Evolutionary conservation across 169 alveolate genomes (phyloP).

Genomic region (Plasmodium chabaudi): DNA sequence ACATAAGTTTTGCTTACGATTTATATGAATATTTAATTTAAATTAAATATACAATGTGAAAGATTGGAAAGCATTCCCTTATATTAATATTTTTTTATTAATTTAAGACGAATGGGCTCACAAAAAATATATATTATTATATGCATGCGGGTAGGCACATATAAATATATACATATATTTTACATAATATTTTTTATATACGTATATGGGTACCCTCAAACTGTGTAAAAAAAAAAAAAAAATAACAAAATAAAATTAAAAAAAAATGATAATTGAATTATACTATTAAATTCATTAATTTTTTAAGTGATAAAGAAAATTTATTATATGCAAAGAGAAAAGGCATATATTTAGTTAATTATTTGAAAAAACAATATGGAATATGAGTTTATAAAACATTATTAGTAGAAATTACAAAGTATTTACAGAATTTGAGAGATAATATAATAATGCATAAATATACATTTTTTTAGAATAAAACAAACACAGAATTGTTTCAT

Average conservation of each 20-base stretch:
- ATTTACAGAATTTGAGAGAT: too few species aligned
- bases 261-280: background rate
- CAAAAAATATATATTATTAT: background rate
- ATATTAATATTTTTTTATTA: background rate
- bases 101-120: background rate
- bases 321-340: too few species aligned
- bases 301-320: background rate
- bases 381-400: too few species aligned
- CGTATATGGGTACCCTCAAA: background rate
- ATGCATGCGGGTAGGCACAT: background rate
- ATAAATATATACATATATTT: background rate
- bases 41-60: background rate
- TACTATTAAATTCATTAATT: background rate
- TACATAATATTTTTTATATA: background rate
- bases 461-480: too few species aligned
- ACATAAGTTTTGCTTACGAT: too few species aligned
- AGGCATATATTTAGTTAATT: too few species aligned
- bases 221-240: conserved; percentile 10
- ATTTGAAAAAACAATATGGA: too few species aligned
- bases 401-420: too few species aligned
- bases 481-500: too few species aligned
- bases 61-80: background rate
- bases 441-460: too few species aligned
- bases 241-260: conserved; percentile 3
- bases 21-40: background rate